Evolutionary conservation across 2,329 filamentous ascomycete genomes (phyloP), one percentile per base, ranked within the genome.

Genomic region (Talaromyces sp.): DNA sequence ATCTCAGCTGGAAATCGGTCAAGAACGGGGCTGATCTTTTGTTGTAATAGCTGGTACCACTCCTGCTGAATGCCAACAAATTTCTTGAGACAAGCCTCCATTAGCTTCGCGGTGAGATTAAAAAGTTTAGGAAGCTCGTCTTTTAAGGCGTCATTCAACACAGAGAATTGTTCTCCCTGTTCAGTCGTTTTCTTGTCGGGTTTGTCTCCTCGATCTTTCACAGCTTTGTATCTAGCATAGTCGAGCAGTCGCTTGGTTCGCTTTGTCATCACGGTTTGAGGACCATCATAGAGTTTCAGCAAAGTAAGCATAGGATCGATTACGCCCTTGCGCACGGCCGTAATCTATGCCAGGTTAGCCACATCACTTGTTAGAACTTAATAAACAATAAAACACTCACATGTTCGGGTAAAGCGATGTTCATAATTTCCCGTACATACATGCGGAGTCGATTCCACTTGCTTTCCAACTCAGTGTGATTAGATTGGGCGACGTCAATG

Each of bases 381-480:
- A 42, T 3, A 14, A 52, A 27, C 8, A 30, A 55, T 10, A 59
- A 28, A 34, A 40, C 2, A 54, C 60, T 61, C 3, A 93, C 88
- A 81, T 97, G 93, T 67, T 94, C 90, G 63, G 92, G 89, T 27
- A 98, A 81, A 4, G 90, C 90, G 65, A 92, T 86, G 63, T 88
- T 89, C 69, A 93, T 88, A 66, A 98, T 87, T 69, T 97, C 93
- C 66, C 90, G 86, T 77, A 96, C 90, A 36, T 89, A 90, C 70
- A 92, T 87, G 67, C 92, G 94, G 76, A 96, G 95, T 64, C 89
- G 90, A 56, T 92, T 90, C 91, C 94, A 98, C 73, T 96, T 96
- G 80, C 90, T 93, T 76, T 97, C 93, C 47, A 96, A 81, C 73
- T 98, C 93, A 0, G 91, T 88, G 73, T 92, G 87, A 62, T 84